These are phyloP conservation scores for Clarireedia paspali DNA, from an alignment of 2,329 filamentous ascomycete species.

Conservation along the genomic window DNA sequence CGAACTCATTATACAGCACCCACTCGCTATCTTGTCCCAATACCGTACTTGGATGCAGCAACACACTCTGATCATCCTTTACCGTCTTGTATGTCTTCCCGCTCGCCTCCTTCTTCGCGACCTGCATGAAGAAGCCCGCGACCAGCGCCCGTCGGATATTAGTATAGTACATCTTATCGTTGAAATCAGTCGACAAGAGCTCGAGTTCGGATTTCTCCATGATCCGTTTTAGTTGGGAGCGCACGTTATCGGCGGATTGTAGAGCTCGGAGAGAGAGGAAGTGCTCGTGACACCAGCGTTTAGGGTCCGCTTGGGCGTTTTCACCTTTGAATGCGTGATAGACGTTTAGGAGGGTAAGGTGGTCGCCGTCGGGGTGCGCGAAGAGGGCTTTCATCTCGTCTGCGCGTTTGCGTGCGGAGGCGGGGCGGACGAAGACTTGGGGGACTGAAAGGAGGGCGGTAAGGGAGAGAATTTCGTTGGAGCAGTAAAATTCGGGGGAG, in stretches of 20 bases:
- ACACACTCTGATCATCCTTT: slow-evolving; percentile 91
- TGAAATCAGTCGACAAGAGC: slow-evolving; percentile 80
- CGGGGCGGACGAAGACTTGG: slow-evolving; percentile 85
- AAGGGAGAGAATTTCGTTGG: slow-evolving; percentile 94
- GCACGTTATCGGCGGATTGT: slow-evolving; percentile 89
- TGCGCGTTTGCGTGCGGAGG: slow-evolving; percentile 76
- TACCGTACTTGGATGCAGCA: slow-evolving; percentile 90
- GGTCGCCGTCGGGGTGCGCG: slow-evolving; percentile 86
- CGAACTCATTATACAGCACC: slow-evolving; percentile 98
- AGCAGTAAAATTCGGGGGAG: slow-evolving; percentile 96
- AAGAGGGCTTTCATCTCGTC: slow-evolving; percentile 98
- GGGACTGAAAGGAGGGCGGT: slow-evolving; percentile 91
- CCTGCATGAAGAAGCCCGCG: slow-evolving; percentile 98
- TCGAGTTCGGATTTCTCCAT: slow-evolving; percentile 91
- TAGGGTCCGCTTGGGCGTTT: slow-evolving; percentile 62
- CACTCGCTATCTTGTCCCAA: slow-evolving; percentile 85
- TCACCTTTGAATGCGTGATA: slow-evolving; percentile 93
- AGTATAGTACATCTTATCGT: slow-evolving; percentile 95
- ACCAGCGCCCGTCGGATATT: slow-evolving; percentile 93
- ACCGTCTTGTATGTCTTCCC: slow-evolving; percentile 92
- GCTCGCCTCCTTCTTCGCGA: slow-evolving; percentile 83
- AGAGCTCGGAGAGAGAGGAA: slow-evolving; percentile 86
- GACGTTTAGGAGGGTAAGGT: slow-evolving; percentile 91
- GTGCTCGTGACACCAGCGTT: slow-evolving; percentile 95
- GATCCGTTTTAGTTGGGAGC: slow-evolving; percentile 83